Conservation (phyloP, 2,329 filamentous ascomycete species). For the Aspergillus pseudoterreus region DNA sequence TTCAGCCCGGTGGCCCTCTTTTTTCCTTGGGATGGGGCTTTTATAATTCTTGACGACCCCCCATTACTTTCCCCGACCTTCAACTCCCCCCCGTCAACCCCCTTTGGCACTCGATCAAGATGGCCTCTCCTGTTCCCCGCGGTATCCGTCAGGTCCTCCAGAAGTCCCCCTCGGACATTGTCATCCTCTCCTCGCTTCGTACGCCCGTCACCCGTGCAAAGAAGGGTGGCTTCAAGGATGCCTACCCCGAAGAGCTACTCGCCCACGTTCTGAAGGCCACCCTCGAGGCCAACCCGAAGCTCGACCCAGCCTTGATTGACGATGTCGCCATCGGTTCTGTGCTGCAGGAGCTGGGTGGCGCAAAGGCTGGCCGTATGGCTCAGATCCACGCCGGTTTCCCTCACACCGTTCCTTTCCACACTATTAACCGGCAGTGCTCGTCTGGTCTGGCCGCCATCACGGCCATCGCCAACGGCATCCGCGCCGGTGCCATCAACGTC, state of each 20-base stretch:
- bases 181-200: constrained; percentile 85
- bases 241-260: constrained; percentile 87
- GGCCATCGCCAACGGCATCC: constrained; percentile 68
- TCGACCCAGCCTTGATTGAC: constrained; percentile 66
- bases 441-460: constrained; percentile 76
- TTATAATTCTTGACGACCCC: constrained; percentile 18
- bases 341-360: constrained; percentile 83
- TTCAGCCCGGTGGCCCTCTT: constrained; percentile 37
- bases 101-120: constrained; percentile 21
- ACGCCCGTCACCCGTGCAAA: constrained; percentile 81
- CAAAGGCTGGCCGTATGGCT: constrained; percentile 88
- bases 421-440: constrained; percentile 82
- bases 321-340: constrained; percentile 87
- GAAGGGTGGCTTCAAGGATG: constrained; percentile 79
- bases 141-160: constrained; percentile 73
- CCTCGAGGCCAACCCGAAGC: constrained; percentile 66
- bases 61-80: constrained; percentile 4
- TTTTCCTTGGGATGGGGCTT: constrained; percentile 6
- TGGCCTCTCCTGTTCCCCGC: constrained; percentile 51
- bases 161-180: constrained; percentile 76
- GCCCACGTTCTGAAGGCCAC: constrained; percentile 62
- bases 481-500: constrained; percentile 65
- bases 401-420: constrained; percentile 71
- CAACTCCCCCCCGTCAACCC: constrained; percentile 2
- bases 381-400: constrained; percentile 79